Evolutionary conservation across 139 green algal genomes (phyloP), one percentile per base, ranked within the genome.

Genomic region (Penium margaritaceum): DNA sequence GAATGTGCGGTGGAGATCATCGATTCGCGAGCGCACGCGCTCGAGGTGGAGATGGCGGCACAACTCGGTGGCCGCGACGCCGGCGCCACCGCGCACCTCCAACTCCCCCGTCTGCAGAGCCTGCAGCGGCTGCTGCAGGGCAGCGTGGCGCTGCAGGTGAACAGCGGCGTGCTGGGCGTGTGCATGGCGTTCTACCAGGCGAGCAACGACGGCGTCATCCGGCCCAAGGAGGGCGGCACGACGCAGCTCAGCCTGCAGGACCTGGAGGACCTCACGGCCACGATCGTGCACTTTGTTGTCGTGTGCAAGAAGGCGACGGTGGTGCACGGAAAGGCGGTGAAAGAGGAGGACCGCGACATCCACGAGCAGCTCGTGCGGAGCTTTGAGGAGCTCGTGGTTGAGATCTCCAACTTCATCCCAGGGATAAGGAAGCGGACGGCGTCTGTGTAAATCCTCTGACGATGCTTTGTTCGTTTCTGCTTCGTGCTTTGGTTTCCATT

Each of bases 71-170:
- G 29, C 19, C 32, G 27, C n/a, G 41, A 24, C 29, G 53, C 37
- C 12, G 35, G 47, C 51, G 30, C n/a, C 68, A n/a, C 35, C 1
- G 27, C 24, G 12, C 34, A 38, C 14, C 53, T 76, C 30, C 44
- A 63, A 9, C 68, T 76, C 27, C 51, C 68, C 3, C 7, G 72
- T 27, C 24, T 81, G 47, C 38, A 63, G 36, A 57, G 47, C n/a
- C 37, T 81, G 67, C 74, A 81, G 51, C 41, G 74, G 29, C 30
- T 81, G 21, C 74, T 81, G 24, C 74, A 81, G 39, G 74, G 74
- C 9, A 81, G 74, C 38, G 74, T 81, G 29, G 74, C 67, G 29
- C 29, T 77, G 44, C 74, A 81, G 51, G 74, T 81, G 3, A 81
- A 81, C 51, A 78, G 67, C 30, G 74, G 74, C 19, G 57, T 81